These are phyloP conservation scores for Eucalyptus marginata DNA, from an alignment of 345 rosid species.

Conservation along the genomic window DNA sequence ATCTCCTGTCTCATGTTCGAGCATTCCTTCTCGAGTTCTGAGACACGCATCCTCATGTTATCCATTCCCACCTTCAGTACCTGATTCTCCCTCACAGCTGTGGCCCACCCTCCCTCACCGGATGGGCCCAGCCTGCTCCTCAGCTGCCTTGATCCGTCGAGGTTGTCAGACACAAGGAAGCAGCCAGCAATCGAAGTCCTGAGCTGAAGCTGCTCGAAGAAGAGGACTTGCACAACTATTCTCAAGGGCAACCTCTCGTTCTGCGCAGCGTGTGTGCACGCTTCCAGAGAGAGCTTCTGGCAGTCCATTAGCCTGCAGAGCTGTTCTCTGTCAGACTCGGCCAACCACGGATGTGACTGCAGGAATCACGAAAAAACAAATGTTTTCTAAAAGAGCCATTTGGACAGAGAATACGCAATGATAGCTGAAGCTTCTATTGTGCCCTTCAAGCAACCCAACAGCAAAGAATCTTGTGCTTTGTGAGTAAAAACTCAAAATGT, in stretches of 20 bases:
- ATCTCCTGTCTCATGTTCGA: slow-evolving; percentile 87
- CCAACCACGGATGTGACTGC: slow-evolving; percentile 97
- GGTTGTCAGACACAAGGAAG: slow-evolving; percentile 87
- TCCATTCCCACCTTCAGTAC: slow-evolving; percentile 97
- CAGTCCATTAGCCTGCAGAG: slow-evolving; percentile 92
- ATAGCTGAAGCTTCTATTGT: not conserved
- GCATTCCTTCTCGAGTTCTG: slow-evolving; percentile 83
- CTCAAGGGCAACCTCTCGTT: slow-evolving; percentile 91
- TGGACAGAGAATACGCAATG: not conserved
- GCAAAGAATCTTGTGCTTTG: not conserved
- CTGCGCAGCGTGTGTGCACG: slow-evolving; percentile 97
- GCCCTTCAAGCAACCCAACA: not conserved
- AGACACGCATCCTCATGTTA: slow-evolving; percentile 83
- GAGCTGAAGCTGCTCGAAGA: slow-evolving; percentile 99
- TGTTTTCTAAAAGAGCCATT: not conserved
- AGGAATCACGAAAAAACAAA: not conserved
- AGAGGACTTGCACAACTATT: slow-evolving; percentile 83
- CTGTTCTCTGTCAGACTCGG: slow-evolving; percentile 83
- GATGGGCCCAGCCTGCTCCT: slow-evolving; percentile 77
- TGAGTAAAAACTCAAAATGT: not conserved
- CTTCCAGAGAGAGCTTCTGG: slow-evolving; percentile 95
- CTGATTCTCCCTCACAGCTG: slow-evolving; percentile 92
- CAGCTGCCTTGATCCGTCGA: slow-evolving; percentile 79
- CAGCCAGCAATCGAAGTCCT: slow-evolving; percentile 95
- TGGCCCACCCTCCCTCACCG: slow-evolving; percentile 77